These are phyloP conservation scores for Alternaria infectoria DNA, from an alignment of 2,329 filamentous ascomycete species.

Conservation along the genomic window DNA sequence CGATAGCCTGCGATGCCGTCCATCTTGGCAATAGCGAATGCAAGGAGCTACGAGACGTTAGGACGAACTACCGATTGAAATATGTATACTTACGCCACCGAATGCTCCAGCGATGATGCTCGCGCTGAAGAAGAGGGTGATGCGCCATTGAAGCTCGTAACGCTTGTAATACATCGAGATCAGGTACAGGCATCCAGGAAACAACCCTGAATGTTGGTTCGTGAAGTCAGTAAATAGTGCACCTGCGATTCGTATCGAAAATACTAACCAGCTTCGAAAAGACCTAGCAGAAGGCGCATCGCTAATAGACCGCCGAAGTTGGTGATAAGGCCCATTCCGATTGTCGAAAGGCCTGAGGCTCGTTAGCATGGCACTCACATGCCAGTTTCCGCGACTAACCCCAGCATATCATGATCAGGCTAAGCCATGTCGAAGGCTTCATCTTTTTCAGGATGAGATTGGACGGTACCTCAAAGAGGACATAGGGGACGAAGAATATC, in stretches of 20 bases:
- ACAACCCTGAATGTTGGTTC: neutral
- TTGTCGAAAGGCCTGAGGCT: constrained; percentile 42
- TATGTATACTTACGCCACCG: constrained; percentile 40
- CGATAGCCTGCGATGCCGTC: constrained; percentile 58
- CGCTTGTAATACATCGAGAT: constrained; percentile 52
- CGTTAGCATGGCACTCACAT: neutral
- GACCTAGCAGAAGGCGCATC: constrained; percentile 50
- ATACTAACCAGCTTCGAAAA: constrained; percentile 49
- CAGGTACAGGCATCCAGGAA: constrained; percentile 37
- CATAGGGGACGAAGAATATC: constrained; percentile 49
- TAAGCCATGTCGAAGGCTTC: constrained; percentile 49
- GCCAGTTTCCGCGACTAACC: constrained; percentile 21
- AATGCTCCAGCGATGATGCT: constrained; percentile 52
- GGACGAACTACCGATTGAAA: neutral
- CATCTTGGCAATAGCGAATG: constrained; percentile 64
- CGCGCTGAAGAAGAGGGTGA: constrained; percentile 51
- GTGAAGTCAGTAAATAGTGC: neutral
- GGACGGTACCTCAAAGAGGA: constrained; percentile 45
- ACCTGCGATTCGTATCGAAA: constrained; percentile 12
- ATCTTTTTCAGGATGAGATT: constrained; percentile 51
- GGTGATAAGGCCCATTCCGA: constrained; percentile 56
- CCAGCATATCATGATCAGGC: constrained; percentile 48
- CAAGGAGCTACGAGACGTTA: constrained; percentile 38
- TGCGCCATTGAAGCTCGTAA: constrained; percentile 51
- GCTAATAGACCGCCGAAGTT: constrained; percentile 56